These are phyloP conservation scores for Arthrobotrys conoides DNA, from an alignment of 2,329 filamentous ascomycete genomes.

Conservation along the genomic window DNA sequence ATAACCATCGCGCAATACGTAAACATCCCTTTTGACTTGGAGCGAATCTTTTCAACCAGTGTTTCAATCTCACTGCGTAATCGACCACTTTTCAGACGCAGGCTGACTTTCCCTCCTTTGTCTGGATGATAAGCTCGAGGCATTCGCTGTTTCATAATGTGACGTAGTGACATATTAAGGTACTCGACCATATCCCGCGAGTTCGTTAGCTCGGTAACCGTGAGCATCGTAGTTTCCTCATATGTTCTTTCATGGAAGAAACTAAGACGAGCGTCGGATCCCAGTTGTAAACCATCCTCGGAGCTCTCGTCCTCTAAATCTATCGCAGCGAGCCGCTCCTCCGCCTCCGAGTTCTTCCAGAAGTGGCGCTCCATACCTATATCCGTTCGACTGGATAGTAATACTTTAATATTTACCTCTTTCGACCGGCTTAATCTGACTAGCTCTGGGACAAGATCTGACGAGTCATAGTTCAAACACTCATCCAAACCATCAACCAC, in stretches of 20 bases:
- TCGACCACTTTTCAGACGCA: background rate
- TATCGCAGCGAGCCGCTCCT: background rate
- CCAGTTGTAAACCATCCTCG: background rate
- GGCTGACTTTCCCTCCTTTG: background rate
- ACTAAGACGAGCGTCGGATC: background rate
- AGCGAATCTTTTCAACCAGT: background rate
- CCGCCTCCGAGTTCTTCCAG: conserved; percentile 6
- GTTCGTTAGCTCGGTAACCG: conserved; percentile 40
- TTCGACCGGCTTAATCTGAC: conserved; percentile 27
- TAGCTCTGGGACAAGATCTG: conserved; percentile 15
- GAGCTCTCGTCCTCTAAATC: background rate
- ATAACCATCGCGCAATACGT: background rate
- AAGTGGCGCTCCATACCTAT: conserved; percentile 5
- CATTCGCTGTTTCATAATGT: background rate
- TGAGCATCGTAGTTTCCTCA: conserved; percentile 23
- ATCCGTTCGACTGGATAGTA: conserved; percentile 27
- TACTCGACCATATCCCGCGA: conserved; percentile 41
- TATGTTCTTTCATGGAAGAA: background rate
- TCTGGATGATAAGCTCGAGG: background rate
- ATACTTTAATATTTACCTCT: conserved; percentile 13
- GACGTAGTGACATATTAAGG: conserved; percentile 7
- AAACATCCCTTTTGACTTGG: background rate
- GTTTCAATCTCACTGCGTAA: conserved; percentile 7
- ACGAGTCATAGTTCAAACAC: conserved; percentile 35
- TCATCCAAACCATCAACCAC: conserved; percentile 54